Evolutionary conservation across 1,284 basidiomycete genomes (phyloP), one percentile per base, ranked within the genome.

Genomic region (Leccinum ambiguum): DNA sequence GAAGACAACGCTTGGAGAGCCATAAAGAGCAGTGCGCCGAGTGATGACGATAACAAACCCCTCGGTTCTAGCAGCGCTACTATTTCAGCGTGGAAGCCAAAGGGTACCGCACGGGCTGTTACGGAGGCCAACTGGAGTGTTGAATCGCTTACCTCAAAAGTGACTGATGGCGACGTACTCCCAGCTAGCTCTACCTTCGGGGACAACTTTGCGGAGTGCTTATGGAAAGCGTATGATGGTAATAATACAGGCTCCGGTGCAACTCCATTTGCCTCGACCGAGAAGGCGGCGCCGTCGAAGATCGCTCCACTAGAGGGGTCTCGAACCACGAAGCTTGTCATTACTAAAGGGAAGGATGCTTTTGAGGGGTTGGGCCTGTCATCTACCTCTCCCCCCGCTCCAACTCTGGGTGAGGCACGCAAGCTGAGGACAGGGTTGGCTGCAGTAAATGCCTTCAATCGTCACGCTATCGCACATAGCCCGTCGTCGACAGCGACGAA

Each of bases 391-490:
- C 79, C 79, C 60, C 80, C 82, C 5, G 79, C 84, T 18, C 89
- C 86, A 26, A 92, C 91, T 2, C 79, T 92, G 4, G 91, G 84
- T n/a, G 90, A 92, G 71, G 90, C 88, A 39, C 81, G 90, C 60
- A 88, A 87, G 72, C 74, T 87, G 64, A 80, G 89, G 59, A 90
- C 89, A 9, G 89, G 89, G 6, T 70, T 90, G 59, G 87, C 86
- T 18, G 78, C 79, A 50, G 68, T 76, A 39, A 75, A 79, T 81
- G 72, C 81, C 75, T 66, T 75, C 69, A 69, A 57, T 60, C 71
- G 76, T 60, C 61, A 69, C 16, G 61, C 54, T 64, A 65, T 66
- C 68, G 64, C 70, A 39, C 66, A 70, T 66, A 71, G 59, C 66
- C 72, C 71, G 63, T 72, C 68, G 60, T 68, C 62, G 62, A 63